Percentiles rank a stretch among this genome's conserved stretches.
Evolutionary conservation across 1,284 basidiomycete species (phyloP).

Genomic region (Athelia psychrophila): DNA sequence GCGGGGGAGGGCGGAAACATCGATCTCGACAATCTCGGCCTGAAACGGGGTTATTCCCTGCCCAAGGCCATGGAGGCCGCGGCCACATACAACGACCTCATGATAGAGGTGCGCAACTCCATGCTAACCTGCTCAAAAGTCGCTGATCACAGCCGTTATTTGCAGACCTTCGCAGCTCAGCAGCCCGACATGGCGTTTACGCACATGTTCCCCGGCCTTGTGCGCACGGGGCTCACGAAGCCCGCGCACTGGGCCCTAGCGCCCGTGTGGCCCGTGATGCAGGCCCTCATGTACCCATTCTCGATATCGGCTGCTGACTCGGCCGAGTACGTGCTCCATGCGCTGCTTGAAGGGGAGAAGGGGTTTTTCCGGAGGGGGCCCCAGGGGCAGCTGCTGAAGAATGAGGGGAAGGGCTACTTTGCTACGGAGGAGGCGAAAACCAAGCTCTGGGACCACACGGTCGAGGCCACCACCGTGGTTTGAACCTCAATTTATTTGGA

Average conservation of each 20-base stretch:
- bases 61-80: neutral
- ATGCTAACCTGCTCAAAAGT: neutral
- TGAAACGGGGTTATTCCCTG: constrained; percentile 17
- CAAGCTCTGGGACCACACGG: constrained; percentile 18
- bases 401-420: constrained; percentile 2
- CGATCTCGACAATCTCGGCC: constrained; percentile 14
- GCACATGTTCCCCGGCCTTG: constrained; percentile 31
- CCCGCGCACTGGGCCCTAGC: neutral
- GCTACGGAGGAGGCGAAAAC: constrained; percentile 5
- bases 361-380: neutral
- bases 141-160: neutral
- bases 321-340: constrained; percentile 4
- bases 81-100: constrained; percentile 23
- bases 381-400: constrained; percentile 1
- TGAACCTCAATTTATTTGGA: too few species aligned
- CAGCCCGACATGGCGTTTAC: constrained; percentile 30
- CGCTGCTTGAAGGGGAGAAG: neutral
- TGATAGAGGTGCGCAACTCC: constrained; percentile 18
- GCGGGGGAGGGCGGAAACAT: constrained; percentile 11
- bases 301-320: neutral
- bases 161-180: constrained; percentile 23
- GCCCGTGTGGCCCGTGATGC: neutral
- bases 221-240: constrained; percentile 21
- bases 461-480: constrained; percentile 8
- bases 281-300: constrained; percentile 1